Evolutionary conservation across 2,329 filamentous ascomycete genomes (phyloP).

Genomic region (Trichoderma simmonsii): DNA sequence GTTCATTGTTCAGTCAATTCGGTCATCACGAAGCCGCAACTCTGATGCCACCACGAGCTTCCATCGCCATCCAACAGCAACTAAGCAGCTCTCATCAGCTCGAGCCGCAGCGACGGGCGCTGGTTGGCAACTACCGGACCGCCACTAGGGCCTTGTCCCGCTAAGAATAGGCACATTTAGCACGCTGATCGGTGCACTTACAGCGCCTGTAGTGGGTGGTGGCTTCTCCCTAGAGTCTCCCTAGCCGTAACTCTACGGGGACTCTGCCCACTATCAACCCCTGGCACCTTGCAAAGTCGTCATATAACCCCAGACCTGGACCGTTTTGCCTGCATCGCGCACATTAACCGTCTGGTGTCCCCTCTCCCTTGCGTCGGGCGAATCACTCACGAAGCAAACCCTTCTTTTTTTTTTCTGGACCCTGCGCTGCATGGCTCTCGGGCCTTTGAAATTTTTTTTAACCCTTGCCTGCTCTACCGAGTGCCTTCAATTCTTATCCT

Average conservation of each 20-base stretch:
- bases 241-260: constrained; percentile 1
- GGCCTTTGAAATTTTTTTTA: neutral
- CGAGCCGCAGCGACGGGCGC: neutral
- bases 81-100: neutral
- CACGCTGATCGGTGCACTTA: neutral
- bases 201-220: neutral
- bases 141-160: constrained; percentile 5
- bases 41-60: neutral
- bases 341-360: constrained; percentile 5
- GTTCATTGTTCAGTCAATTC: neutral
- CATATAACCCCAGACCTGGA: constrained; percentile 11
- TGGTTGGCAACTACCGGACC: constrained; percentile 8
- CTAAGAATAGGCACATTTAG: constrained; percentile 1
- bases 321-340: constrained; percentile 11
- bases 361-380: constrained; percentile 15
- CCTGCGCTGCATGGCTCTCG: constrained; percentile 15
- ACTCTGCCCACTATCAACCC: neutral
- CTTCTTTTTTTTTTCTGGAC: constrained; percentile 12
- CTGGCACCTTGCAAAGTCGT: neutral
- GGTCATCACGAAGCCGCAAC: neutral
- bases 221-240: neutral
- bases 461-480: neutral
- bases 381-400: constrained; percentile 11
- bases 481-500: neutral
- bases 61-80: neutral